phyloP scores from a whole-genome alignment of 768 basidiomycete species.

The Lactarius vividus region DNA sequence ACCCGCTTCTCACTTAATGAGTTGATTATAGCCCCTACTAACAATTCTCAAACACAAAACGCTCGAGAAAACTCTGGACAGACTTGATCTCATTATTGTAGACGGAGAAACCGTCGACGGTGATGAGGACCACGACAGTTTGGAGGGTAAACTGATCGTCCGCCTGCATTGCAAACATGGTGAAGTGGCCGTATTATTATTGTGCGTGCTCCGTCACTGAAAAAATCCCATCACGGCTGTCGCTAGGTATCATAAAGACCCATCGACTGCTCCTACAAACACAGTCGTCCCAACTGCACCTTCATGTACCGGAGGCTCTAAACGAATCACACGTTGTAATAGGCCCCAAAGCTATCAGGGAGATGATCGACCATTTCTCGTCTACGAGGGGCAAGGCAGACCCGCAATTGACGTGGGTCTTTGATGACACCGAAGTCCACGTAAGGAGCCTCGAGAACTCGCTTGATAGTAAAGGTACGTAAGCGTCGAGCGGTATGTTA shows the following conservation, averaged over 20 bases:
- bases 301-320: constrained; percentile 55
- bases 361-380: constrained; percentile 82
- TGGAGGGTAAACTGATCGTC: constrained; percentile 71
- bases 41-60: constrained; percentile 73
- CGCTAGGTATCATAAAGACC: constrained; percentile 74
- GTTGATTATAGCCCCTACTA: constrained; percentile 49
- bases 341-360: constrained; percentile 68
- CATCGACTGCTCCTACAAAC: constrained; percentile 66
- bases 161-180: constrained; percentile 84
- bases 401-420: constrained; percentile 81
- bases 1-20: constrained; percentile 29
- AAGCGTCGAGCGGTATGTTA: not conserved
- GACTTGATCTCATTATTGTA: constrained; percentile 68
- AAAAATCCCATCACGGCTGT: not conserved
- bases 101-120: constrained; percentile 46
- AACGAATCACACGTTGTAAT: constrained; percentile 67
- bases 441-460: constrained; percentile 68
- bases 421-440: constrained; percentile 62
- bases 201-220: constrained; percentile 14
- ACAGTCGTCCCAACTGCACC: constrained; percentile 58
- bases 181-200: constrained; percentile 34
- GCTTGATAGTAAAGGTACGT: constrained; percentile 59
- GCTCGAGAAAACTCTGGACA: constrained; percentile 73
- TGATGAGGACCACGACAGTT: constrained; percentile 51
- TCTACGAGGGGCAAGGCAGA: constrained; percentile 64